These are phyloP conservation scores for Amoeboradix gromovi DNA, from an alignment of 371 early-diverging fungal species.

Conservation along the genomic window DNA sequence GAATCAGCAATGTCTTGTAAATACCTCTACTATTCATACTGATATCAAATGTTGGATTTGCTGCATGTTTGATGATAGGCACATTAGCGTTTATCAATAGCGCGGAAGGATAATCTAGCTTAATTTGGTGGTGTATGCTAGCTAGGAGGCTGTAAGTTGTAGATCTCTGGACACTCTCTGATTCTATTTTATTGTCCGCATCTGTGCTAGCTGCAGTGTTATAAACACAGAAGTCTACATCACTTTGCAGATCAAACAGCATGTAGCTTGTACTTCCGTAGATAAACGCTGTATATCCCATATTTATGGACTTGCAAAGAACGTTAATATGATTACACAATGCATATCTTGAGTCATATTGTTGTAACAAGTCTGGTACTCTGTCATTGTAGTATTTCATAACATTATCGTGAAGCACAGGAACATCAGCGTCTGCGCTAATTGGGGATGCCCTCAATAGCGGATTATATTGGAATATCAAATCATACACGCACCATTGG, in stretches of 20 bases:
- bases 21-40: neutral
- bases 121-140: too few relatives aligned
- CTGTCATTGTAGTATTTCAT: neutral
- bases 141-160: neutral
- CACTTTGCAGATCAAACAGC: neutral
- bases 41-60: neutral
- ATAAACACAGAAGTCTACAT: neutral
- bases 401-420: neutral
- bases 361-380: neutral
- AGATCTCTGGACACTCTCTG: too few relatives aligned
- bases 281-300: neutral
- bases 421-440: neutral
- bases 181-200: too few relatives aligned
- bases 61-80: neutral
- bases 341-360: neutral
- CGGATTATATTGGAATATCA: neutral
- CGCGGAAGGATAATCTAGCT: neutral
- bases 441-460: neutral
- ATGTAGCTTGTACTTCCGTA: neutral
- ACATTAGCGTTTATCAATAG: neutral
- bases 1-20: neutral
- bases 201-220: neutral
- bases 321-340: neutral
- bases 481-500: neutral
- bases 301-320: neutral